Evolutionary conservation across 768 basidiomycete genomes (phyloP), one percentile per base, ranked within the genome.

Genomic region (Calocera viscosa): DNA sequence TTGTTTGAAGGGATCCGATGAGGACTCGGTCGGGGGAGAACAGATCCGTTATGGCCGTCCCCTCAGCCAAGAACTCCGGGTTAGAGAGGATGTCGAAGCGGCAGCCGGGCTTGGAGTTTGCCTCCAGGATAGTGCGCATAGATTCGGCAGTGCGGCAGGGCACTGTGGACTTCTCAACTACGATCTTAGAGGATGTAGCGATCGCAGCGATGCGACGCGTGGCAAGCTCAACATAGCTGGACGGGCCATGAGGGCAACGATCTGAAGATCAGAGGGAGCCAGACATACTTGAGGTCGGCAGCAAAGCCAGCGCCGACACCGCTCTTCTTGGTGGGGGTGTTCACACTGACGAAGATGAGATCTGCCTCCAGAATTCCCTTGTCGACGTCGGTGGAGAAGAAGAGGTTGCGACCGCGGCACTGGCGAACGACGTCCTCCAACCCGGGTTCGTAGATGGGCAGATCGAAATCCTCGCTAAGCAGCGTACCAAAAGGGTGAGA

Each of bases 141-240:
- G 94, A 95, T 78, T 96, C 91, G 68, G 96, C 96, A 7, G 96
- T 99, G 70, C 96, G 88, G 80, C 94, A 97, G 40, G 96, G 96
- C 10, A 99, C 96, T 2, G 96, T 99, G 17, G 95, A 98, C 78
- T 99, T 99, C 75, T 99, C 96, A 68, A 99, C 94, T 65, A 99
- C 96, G 72, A 99, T 98, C 82, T 99, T 99, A 76, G 86, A 89
- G 1, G 89, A 86, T 26, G 81, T 88, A 60, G 96, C 91, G 67
- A 97, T 89, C 49, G 84, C 85, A 47, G 96, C 96, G 71, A 99
- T 98, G 72, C 89, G 90, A 72, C 96, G 91, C 32, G 96, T 99
- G 64, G 95, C 96, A 33, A 89, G 84, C 74, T 99, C 96, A 69
- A 99, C 91, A 77, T 95, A 98, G 81, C 95, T 98, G 72, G 38